These are phyloP conservation scores for Hypholoma fasciculare DNA, from an alignment of 768 basidiomycete species.

Conservation along the genomic window DNA sequence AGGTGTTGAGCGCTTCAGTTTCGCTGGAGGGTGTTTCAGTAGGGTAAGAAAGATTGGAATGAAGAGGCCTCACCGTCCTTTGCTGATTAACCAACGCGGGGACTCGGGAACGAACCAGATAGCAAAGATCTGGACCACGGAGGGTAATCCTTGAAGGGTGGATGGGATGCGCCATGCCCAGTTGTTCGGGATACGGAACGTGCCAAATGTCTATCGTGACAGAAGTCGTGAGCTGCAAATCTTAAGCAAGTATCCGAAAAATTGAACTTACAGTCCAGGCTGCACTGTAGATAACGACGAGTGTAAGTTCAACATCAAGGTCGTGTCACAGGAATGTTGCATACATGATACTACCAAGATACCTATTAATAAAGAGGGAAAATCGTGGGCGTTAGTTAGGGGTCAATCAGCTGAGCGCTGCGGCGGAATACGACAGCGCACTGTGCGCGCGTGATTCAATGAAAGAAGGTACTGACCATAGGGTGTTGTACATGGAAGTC, in stretches of 20 bases:
- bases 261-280: conserved; percentile 52
- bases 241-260: neutral
- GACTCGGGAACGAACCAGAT: conserved; percentile 71
- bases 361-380: conserved; percentile 26
- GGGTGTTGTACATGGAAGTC: conserved; percentile 69
- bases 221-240: neutral
- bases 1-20: conserved; percentile 44
- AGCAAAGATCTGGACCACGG: conserved; percentile 56
- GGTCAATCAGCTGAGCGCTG: neutral
- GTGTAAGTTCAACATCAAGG: neutral
- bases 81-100: conserved; percentile 70
- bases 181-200: conserved; percentile 54
- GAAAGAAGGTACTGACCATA: conserved; percentile 44
- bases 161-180: conserved; percentile 80
- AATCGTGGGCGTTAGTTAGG: conserved; percentile 4
- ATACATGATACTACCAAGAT: conserved; percentile 67
- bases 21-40: conserved; percentile 23
- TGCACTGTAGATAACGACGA: conserved; percentile 33
- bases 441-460: neutral
- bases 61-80: conserved; percentile 39
- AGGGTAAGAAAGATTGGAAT: neutral
- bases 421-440: neutral
- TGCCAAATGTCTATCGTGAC: conserved; percentile 54
- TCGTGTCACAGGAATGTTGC: conserved; percentile 17
- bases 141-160: conserved; percentile 60